Evolutionary conservation across 169 alveolate species (phyloP).

Genomic region (Plasmodium sp.): DNA sequence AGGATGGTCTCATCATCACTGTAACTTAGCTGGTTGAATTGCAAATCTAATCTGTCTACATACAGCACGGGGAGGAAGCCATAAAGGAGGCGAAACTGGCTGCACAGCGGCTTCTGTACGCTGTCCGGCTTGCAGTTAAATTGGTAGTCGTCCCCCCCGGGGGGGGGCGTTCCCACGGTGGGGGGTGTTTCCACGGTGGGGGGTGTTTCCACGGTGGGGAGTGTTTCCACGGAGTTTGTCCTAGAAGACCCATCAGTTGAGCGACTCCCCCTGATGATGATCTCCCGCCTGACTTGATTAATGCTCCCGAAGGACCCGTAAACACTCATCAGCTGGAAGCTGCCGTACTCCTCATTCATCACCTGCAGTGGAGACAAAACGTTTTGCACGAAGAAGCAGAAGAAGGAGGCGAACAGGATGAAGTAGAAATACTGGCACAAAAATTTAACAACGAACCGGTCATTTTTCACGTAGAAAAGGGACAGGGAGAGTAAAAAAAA

Average conservation of each 20-base stretch:
- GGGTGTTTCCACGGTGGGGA: no score
- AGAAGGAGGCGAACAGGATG: constrained; percentile 12
- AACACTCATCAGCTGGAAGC: constrained; percentile 42
- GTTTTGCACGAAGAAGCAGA: constrained; percentile 25
- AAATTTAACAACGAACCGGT: constrained; percentile 8
- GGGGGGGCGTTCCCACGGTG: background rate
- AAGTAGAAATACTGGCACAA: constrained; percentile 36
- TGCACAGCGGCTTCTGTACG: constrained; percentile 16
- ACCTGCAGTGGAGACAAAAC: constrained; percentile 48
- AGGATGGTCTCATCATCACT: constrained; percentile 4
- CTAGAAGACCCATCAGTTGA: background rate
- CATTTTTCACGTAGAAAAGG: background rate
- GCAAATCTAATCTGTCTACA: constrained; percentile 71
- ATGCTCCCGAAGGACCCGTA: constrained; percentile 69
- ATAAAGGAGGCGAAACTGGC: constrained; percentile 1
- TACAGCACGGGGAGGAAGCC: constrained; percentile 43
- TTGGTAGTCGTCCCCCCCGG: constrained; percentile 15
- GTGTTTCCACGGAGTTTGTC: background rate
- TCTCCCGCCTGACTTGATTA: constrained; percentile 27
- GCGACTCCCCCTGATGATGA: constrained; percentile 1
- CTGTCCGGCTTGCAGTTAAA: constrained; percentile 61
- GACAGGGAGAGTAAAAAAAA: constrained; percentile 7
- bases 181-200: background rate
- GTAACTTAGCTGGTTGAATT: constrained; percentile 2
- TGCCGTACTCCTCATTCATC: constrained; percentile 24